These are phyloP conservation scores for Solanum corneliomulleri DNA, from an alignment of 257 asterid species.

Conservation along the genomic window DNA sequence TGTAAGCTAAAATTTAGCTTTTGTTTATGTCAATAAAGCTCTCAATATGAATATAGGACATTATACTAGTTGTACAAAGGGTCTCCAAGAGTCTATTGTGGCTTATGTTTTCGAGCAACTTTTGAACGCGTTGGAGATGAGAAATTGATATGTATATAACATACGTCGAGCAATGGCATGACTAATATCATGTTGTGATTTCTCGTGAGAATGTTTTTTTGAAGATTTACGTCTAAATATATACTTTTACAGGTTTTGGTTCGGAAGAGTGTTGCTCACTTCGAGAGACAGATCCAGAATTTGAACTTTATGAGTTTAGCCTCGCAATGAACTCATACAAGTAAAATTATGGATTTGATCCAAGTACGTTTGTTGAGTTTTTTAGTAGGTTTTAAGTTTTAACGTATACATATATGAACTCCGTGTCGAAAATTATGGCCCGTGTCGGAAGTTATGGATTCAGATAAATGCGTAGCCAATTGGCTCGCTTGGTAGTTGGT, in stretches of 20 bases:
- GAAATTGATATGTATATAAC: not conserved
- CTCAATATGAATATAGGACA: conserved; percentile 6
- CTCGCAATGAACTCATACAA: not conserved
- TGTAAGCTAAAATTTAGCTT: conserved; percentile 1
- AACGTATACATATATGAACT: not conserved
- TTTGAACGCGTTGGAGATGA: not conserved
- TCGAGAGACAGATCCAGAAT: not conserved
- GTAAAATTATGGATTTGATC: not conserved
- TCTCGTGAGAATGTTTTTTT: not conserved
- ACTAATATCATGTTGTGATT: not conserved
- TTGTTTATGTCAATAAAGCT: conserved; percentile 7
- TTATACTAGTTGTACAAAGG: conserved; percentile 19
- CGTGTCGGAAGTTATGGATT: too few relatives aligned
- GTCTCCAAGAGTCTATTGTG: not conserved
- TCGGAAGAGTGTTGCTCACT: not conserved
- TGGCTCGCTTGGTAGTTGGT: too few relatives aligned
- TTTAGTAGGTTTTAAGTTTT: not conserved
- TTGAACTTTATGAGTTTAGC: not conserved
- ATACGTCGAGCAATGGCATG: not conserved
- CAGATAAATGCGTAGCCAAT: too few relatives aligned
- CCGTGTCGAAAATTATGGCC: too few relatives aligned
- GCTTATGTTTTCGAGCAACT: not conserved
- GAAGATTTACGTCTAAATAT: not conserved
- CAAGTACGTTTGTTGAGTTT: not conserved
- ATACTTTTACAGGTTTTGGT: not conserved